A percentile compares a stretch with the other conserved stretches of the same genome.
Evolutionary conservation across 257 asterid species (phyloP).

Genomic region (Thymus quinquecostatus): DNA sequence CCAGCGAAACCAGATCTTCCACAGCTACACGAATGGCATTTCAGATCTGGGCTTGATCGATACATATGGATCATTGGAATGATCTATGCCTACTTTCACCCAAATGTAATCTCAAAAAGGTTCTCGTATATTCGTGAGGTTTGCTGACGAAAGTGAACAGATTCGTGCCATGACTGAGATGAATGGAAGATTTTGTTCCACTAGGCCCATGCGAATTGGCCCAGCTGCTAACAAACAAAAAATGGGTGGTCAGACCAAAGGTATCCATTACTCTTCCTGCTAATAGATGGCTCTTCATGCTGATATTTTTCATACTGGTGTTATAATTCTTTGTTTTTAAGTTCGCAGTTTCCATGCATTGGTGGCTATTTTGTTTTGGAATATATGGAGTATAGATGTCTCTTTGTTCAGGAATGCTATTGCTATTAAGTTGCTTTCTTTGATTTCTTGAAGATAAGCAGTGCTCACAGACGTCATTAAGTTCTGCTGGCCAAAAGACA

Average conservation of each 20-base stretch:
- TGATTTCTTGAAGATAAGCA: constrained; percentile 53
- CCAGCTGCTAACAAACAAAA: constrained; percentile 91
- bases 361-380: constrained; percentile 44
- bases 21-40: too few species aligned
- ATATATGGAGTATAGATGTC: constrained; percentile 37
- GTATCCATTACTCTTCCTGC: constrained; percentile 38
- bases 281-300: constrained; percentile 27
- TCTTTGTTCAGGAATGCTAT: constrained; percentile 46
- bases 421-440: constrained; percentile 40
- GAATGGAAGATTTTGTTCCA: constrained; percentile 85
- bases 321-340: constrained; percentile 38
- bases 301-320: constrained; percentile 29
- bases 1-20: too few species aligned
- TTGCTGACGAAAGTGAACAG: too few species aligned
- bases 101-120: too few species aligned
- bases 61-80: too few species aligned
- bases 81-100: too few species aligned
- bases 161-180: too few species aligned
- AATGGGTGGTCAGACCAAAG: constrained; percentile 63
- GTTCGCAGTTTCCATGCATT: constrained; percentile 44
- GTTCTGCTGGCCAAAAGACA: too few species aligned
- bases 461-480: constrained; percentile 44
- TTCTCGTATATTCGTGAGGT: too few species aligned
- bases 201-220: constrained; percentile 95
- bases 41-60: too few species aligned